Conservation (phyloP, 176 grass and related monocot genomes). For the Aegilops speltoides region DNA sequence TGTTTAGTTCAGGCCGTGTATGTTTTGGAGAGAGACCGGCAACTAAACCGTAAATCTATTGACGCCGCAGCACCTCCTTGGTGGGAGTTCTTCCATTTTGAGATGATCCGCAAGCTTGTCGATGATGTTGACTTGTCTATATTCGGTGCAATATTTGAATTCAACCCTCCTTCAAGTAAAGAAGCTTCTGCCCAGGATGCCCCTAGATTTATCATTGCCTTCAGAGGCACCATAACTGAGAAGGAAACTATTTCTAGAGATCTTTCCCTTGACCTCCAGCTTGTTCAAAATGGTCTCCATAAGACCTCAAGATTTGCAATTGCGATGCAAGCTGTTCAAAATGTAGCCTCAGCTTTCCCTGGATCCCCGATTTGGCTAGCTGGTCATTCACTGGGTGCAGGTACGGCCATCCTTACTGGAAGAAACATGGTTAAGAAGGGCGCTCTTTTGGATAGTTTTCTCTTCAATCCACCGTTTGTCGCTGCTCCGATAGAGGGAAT, state of each 20-base stretch:
- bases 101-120: conserved; percentile 71
- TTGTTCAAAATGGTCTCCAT: conserved; percentile 83
- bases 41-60: conserved; percentile 57
- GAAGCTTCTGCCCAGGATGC: conserved; percentile 39
- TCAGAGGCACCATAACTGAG: conserved; percentile 83
- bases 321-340: conserved; percentile 91
- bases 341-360: conserved; percentile 55
- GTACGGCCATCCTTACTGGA: conserved; percentile 77
- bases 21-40: conserved; percentile 76
- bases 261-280: conserved; percentile 63
- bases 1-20: conserved; percentile 92
- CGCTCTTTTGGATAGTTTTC: conserved; percentile 64
- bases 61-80: conserved; percentile 68
- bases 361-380: conserved; percentile 68
- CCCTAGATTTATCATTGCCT: conserved; percentile 87
- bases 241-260: conserved; percentile 84
- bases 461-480: conserved; percentile 91
- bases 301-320: conserved; percentile 74
- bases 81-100: conserved; percentile 92
- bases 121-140: conserved; percentile 84
- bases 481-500: conserved; percentile 87
- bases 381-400: conserved; percentile 80
- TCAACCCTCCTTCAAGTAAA: conserved; percentile 52
- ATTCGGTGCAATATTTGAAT: conserved; percentile 91
- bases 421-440: conserved; percentile 92